Base-by-base conservation (phyloP, 108 stramenopile species). In the Nitzschia inconspicua region DNA sequence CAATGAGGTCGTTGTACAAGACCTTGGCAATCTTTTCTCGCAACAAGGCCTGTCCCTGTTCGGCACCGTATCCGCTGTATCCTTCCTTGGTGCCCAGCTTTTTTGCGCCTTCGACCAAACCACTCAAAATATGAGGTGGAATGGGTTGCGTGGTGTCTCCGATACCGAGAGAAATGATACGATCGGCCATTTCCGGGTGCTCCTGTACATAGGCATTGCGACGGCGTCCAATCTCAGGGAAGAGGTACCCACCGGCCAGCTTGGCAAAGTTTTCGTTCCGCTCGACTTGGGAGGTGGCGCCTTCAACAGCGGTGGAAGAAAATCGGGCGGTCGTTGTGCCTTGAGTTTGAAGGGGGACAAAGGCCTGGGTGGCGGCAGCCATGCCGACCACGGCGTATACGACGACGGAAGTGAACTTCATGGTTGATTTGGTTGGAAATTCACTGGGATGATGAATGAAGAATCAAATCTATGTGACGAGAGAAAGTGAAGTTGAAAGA, bases 91-190 rank as follows among this genome's bases (percentile, higher is more conserved):
- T 93, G 23, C 97, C 97, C 11, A 97, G 73, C 65, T 88, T 80
- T 62, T 68, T 59, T 6, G 93, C 95, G 35, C 94, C 94, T 24
- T 65, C 64, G 14, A 95, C 87, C 44, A 96, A 79, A 35, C 95
- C 95, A 28, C 43, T 68, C 50, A 98, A 85, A 60, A 98, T 98
- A 77, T 96, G 91, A 9, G 74, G 66, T 32, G 95, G 97, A 63
- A 98, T 96, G 19, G 97, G 97, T 70, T 88, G 89, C n/a, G 97
- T 98, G 37, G 95, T 98, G 66, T 98, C 97, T 25, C 97, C 97
- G 53, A 98, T 98, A 26, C 97, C 97, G 27, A 98, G 87, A 32
- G 85, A 89, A 60, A 96, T 97, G 36, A 97, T 90, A 13, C 72
- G 74, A 31, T 83, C 83, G 14, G 86, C 88, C 86, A 88, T 86